Evolutionary conservation across 140 eudicot genomes (phyloP).

Genomic region (Bidens hawaiensis): DNA sequence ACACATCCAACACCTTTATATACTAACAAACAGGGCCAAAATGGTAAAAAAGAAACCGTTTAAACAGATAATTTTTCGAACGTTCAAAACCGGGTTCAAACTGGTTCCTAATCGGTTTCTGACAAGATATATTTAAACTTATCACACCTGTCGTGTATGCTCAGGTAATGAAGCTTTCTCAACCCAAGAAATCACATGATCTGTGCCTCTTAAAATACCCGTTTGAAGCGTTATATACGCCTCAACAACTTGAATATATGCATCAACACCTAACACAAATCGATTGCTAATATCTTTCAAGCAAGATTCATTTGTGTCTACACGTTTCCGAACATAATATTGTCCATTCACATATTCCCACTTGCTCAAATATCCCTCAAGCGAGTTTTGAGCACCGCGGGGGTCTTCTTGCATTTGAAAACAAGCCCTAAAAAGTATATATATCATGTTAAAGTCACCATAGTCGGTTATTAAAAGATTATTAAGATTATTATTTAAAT

Average conservation of each 20-base stretch:
- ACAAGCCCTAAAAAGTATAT: slow-evolving; percentile 48
- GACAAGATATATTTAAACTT: not conserved
- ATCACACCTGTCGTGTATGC: slow-evolving; percentile 66
- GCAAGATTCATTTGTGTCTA: slow-evolving; percentile 22
- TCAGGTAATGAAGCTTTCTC: slow-evolving; percentile 77
- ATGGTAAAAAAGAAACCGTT: not conserved
- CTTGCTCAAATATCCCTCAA: slow-evolving; percentile 73
- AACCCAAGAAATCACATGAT: slow-evolving; percentile 69
- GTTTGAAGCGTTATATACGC: slow-evolving; percentile 67
- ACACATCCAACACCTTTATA: no score
- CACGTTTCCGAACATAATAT: slow-evolving; percentile 30
- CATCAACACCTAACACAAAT: slow-evolving; percentile 34
- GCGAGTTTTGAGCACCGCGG: slow-evolving; percentile 35
- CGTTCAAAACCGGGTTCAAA: not conserved
- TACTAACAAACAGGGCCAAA: no score
- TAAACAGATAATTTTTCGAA: not conserved
- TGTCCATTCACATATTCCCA: slow-evolving; percentile 56
- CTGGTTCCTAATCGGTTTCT: no score
- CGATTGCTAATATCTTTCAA: slow-evolving; percentile 23
- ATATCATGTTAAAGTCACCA: slow-evolving; percentile 6
- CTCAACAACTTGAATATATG: slow-evolving; percentile 82
- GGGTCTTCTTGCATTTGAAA: slow-evolving; percentile 60
- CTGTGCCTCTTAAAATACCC: slow-evolving; percentile 23
- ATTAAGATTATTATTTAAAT: no score
- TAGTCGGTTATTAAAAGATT: no score